These are phyloP conservation scores for Lichina pygmaea DNA, from an alignment of 495 filamentous ascomycete species.

Conservation along the genomic window DNA sequence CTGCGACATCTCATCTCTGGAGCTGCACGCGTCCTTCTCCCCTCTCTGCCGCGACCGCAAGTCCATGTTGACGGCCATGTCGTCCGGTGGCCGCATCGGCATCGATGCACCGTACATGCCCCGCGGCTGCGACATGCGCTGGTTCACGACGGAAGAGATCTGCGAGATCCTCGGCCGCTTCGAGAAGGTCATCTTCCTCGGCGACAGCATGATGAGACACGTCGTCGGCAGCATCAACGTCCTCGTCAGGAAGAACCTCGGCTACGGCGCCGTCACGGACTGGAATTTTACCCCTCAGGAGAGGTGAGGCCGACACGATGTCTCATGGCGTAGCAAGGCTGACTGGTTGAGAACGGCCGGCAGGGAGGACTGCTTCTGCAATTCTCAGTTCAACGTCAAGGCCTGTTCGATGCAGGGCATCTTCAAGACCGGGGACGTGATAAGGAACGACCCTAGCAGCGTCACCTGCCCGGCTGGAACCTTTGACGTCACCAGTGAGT, in stretches of 20 bases:
- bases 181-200: conserved; percentile 20
- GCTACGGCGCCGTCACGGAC: conserved; percentile 24
- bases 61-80: conserved; percentile 22
- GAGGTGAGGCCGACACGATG: conserved; percentile 9
- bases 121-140: conserved; percentile 22
- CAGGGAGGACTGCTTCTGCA: conserved; percentile 23
- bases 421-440: conserved; percentile 21
- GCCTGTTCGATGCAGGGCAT: conserved; percentile 25
- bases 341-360: not conserved
- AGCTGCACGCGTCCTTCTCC: conserved; percentile 19
- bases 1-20: conserved; percentile 22
- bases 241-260: conserved; percentile 20
- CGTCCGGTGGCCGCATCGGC: conserved; percentile 21
- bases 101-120: conserved; percentile 21
- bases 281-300: conserved; percentile 25
- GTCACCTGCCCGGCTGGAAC: conserved; percentile 14
- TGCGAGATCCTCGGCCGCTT: conserved; percentile 21
- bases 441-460: conserved; percentile 18
- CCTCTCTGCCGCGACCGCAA: conserved; percentile 15
- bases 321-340: conserved; percentile 1
- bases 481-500: conserved; percentile 17
- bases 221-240: conserved; percentile 24
- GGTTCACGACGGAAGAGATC: conserved; percentile 22
- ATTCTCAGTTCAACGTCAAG: conserved; percentile 24
- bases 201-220: conserved; percentile 27